Conservation (phyloP, 106 monocot genomes). For the Acanthochlamys bracteata region DNA sequence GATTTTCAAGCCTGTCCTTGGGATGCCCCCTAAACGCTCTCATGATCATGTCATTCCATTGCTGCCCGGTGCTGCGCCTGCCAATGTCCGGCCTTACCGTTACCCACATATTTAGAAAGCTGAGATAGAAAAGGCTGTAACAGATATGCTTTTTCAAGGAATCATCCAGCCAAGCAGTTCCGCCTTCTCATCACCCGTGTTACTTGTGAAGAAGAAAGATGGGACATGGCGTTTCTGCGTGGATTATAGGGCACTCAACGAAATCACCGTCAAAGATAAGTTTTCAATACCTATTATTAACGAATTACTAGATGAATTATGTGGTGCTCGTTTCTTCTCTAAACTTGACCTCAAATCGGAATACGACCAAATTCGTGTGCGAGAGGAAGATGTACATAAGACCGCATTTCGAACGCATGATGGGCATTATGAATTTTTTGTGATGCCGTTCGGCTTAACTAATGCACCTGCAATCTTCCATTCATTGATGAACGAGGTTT, state of each 20-base stretch:
- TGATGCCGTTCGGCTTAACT: slow-evolving; percentile 1
- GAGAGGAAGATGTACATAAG: background rate
- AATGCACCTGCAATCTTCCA: slow-evolving; percentile 1
- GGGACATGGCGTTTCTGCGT: slow-evolving; percentile 2
- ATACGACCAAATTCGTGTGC: slow-evolving; percentile 11
- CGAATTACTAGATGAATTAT: slow-evolving; percentile 13
- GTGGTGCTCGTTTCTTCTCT: background rate
- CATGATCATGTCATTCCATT: background rate
- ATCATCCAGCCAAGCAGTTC: slow-evolving; percentile 1
- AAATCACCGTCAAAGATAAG: slow-evolving; percentile 1
- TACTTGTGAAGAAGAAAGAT: slow-evolving; percentile 7
- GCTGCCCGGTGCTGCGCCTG: background rate
- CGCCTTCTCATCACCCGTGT: background rate
- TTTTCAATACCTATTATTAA: slow-evolving; percentile 13
- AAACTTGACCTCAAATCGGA: slow-evolving; percentile 8
- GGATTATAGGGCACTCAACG: slow-evolving; percentile 2
- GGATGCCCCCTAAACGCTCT: background rate
- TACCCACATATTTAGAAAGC: background rate
- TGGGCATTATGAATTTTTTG: slow-evolving; percentile 3
- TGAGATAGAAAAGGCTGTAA: background rate
- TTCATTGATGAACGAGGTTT: background rate
- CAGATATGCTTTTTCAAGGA: background rate
- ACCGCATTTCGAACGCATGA: background rate
- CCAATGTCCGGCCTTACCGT: background rate
- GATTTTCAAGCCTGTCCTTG: background rate